These are phyloP conservation scores for Kwoniella pini DNA, from an alignment of 768 basidiomycete species.

Conservation along the genomic window DNA sequence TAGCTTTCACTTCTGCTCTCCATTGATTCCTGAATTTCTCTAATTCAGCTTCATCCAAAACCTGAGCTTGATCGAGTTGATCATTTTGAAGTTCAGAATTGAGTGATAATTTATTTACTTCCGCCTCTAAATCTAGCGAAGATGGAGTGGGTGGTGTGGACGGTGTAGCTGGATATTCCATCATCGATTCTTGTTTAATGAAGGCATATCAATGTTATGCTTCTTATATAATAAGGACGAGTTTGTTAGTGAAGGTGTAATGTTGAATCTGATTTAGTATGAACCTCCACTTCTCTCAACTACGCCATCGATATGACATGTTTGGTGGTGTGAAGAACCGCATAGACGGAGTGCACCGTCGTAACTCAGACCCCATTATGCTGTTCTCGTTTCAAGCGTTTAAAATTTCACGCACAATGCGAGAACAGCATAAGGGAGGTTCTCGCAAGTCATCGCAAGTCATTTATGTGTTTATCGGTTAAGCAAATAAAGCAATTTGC, in stretches of 20 bases:
- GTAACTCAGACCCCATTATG: background rate
- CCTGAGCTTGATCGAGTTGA: background rate
- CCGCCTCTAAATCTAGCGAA: background rate
- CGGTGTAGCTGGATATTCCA: background rate
- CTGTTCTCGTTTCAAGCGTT: no score
- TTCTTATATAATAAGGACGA: no score
- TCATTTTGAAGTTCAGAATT: background rate
- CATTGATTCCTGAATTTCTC: slow-evolving; percentile 42
- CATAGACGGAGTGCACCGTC: background rate
- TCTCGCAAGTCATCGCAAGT: no score
- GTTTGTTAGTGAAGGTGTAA: background rate
- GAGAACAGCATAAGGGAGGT: no score
- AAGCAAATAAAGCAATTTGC: no score
- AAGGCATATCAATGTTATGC: background rate
- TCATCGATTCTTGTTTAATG: background rate
- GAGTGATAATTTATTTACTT: background rate
- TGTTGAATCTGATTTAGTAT: background rate
- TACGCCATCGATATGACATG: background rate
- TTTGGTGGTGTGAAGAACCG: background rate
- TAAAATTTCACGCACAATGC: no score
- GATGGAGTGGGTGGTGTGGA: background rate
- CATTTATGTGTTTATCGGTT: no score
- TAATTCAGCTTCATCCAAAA: slow-evolving; percentile 32
- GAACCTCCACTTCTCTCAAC: slow-evolving; percentile 1
- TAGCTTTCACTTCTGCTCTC: slow-evolving; percentile 34